Evolutionary conservation across 192 early-diverging fungal species (phyloP).

Genomic region (Umbelopsis sp.): DNA sequence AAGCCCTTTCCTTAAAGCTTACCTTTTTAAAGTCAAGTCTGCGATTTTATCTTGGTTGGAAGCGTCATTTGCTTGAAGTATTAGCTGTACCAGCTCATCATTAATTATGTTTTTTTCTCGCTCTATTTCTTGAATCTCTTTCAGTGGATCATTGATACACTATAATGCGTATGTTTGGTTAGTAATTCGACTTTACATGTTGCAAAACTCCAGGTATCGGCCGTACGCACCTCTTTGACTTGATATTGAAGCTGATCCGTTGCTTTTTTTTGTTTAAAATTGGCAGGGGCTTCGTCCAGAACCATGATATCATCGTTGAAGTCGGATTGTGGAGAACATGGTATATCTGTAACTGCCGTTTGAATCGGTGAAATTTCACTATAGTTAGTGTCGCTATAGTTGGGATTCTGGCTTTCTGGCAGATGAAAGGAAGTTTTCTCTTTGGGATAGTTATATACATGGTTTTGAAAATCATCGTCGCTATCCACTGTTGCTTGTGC

Average conservation of each 20-base stretch:
- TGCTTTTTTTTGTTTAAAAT: not conserved
- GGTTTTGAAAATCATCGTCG: constrained; percentile 12
- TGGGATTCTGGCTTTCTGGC: not conserved
- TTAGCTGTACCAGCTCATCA: constrained; percentile 5
- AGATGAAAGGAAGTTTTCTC: not conserved
- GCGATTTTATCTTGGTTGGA: not conserved
- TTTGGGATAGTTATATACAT: not conserved
- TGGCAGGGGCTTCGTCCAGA: not conserved
- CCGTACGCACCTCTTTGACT: not conserved
- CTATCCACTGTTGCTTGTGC: not conserved
- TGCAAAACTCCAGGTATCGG: not conserved
- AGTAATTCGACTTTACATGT: not conserved
- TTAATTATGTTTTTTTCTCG: constrained; percentile 3
- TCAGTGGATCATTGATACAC: not conserved
- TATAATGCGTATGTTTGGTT: not conserved
- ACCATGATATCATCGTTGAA: constrained; percentile 1
- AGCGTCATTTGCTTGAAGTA: not conserved
- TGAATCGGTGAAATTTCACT: not conserved
- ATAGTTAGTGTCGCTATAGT: not conserved
- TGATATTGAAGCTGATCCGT: not conserved
- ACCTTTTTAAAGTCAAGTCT: not conserved
- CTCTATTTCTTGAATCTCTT: not conserved
- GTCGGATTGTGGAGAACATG: no score
- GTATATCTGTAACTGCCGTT: not conserved
- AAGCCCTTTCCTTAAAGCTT: not conserved